Evolutionary conservation across 371 early-diverging fungal species (phyloP), one percentile per base, ranked within the genome.

Genomic region (Ecytonucleospora hepatopenaei): DNA sequence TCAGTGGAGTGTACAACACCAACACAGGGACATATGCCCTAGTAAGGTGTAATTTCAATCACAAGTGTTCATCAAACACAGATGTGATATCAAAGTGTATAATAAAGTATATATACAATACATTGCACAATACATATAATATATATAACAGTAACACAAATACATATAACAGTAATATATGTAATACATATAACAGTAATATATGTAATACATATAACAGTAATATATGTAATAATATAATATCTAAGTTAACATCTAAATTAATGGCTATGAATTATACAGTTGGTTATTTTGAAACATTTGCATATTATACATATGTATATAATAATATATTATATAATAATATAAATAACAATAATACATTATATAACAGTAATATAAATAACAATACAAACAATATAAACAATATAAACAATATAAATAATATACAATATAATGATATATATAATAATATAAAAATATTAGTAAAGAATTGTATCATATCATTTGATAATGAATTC

Each of bases 1-100:
- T 79, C 55, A 63, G 56, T 26, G 62, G 73, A 26, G 59, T 59
- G n/a, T 67, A 59, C 47, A 61, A 68, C 34, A 76, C 76, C 34
- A 72, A 71, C 62, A 76, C 76, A 26, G 64, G 66, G 23, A 32
- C 58, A 26, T 79, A 64, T 65, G 58, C 68, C 19, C 68, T 79
- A 21, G 74, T 72, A 54, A 74, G 67, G 54, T 62, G 76, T 21
- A 76, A 74, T 48, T 58, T 72, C 27, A 61, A 33, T 2, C 79
- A 79, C 54, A 79, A 76, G 57, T 79, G 79, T 48, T 74, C 77
- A 0, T 56, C 62, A 32, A 69, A 15, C 53, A 21, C 53, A 8
- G 53, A 15, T 4, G 53, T 51, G 4, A 26, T 24, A 51, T 17
- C 53, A 21, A 51, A 21, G 26, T 51, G 21, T 19, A 51, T 21